phyloP scores from a whole-genome alignment of 169 alveolate genomes.

The Eimeria maxima region DNA sequence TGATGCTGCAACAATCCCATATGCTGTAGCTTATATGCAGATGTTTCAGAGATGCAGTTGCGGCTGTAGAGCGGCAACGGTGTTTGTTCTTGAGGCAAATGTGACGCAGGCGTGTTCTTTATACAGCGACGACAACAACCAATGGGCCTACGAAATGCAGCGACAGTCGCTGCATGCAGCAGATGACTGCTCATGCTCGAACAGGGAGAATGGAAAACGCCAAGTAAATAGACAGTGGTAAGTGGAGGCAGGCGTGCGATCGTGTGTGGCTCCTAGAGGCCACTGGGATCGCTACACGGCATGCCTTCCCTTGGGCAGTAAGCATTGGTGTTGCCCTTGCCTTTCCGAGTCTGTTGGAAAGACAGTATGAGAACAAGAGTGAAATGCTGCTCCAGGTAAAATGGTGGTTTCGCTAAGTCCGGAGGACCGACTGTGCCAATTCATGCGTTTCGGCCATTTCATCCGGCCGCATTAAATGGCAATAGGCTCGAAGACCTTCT shows the following conservation, averaged over 20 bases:
- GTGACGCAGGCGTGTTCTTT: not conserved
- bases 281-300: not conserved
- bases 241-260: not conserved
- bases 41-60: not conserved
- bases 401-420: not conserved
- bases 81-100: not conserved
- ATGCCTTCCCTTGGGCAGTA: not conserved
- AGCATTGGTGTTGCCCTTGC: not conserved
- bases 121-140: not conserved
- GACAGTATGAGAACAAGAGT: not conserved
- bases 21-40: not conserved
- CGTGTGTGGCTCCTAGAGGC: not conserved
- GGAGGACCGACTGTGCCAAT: not conserved
- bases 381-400: not conserved
- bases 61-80: not conserved
- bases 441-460: not conserved
- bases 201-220: not conserved
- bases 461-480: not conserved
- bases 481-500: not conserved
- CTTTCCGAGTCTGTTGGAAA: not conserved
- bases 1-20: not conserved
- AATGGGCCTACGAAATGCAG: not conserved
- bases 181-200: not conserved
- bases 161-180: slow-evolving; percentile 25
- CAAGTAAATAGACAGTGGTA: not conserved